Evolutionary conservation across 2,329 filamentous ascomycete species (phyloP), one percentile per base, ranked within the genome.

Genomic region (Tolypocladium amazonense): DNA sequence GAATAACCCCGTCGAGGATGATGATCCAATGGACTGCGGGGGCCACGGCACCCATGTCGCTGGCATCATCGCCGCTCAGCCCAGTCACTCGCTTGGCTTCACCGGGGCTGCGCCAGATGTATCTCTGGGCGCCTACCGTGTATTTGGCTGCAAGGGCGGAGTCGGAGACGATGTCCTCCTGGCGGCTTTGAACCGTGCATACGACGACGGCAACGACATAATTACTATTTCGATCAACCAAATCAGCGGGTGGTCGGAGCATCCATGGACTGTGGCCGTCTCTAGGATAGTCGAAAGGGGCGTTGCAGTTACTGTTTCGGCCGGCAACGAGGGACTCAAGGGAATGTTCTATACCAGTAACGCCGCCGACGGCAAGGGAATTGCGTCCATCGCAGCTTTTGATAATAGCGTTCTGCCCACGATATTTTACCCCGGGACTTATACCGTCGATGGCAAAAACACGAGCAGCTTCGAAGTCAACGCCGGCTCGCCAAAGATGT

Each of bases 331-430:
- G 8, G 81, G 81, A 5, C 66, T 64, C 0, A 43, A 65, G 4
- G 81, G 79, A 43, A 64, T 81, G 59, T 82, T 83, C 65, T 82
- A 77, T 62, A 72, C 80, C 39, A 76, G 74, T 59, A 76, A 76
- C 20, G 78, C 80, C 1, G 75, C 78, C 30, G 75, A 77, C 60
- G 81, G 79, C 58, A 76, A 75, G 60, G 71, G 69, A 35, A 78
- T 81, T 3, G 75, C 76, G 0, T 73, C 79, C 39, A 73, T 84
- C 25, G 79, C 77, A 8, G 81, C 80, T 0, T 73, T 80, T 59
- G 78, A 83, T 64, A 83, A 79, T 63, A 68, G 66, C 18, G 62
- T 76, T 41, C 75, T 73, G 0, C 77, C 80, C 0, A 64, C 72
- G 1, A 66, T 83, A 3, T 67, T 78, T n/a, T 74, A 70, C 58